Percentiles rank a stretch among this genome's conserved stretches.
Evolutionary conservation across 2,329 filamentous ascomycete species (phyloP).

Genomic region (Colletotrichum tropicicola): DNA sequence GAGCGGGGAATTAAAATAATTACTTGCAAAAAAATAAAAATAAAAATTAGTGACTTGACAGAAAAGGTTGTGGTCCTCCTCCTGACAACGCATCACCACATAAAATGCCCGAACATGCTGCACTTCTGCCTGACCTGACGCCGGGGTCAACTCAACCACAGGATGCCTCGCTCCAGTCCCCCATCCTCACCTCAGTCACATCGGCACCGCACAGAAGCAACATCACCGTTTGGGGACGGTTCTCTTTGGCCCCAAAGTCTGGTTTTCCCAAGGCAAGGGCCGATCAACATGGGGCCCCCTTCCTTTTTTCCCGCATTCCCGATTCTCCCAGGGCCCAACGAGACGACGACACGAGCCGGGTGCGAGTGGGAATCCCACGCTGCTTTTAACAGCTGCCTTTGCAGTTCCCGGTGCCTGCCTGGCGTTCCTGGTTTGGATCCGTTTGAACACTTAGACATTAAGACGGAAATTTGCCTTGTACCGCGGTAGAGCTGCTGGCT

Average conservation of each 20-base stretch:
- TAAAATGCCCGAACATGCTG: conserved; percentile 52
- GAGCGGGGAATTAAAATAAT: conserved; percentile 8
- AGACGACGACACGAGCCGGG: conserved; percentile 27
- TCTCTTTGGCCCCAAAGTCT: not conserved
- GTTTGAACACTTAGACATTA: too few relatives aligned
- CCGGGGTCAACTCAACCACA: conserved; percentile 6
- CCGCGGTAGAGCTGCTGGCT: not conserved
- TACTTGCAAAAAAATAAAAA: conserved; percentile 30
- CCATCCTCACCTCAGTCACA: not conserved
- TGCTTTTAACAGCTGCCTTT: conserved; percentile 16
- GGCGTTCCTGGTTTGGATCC: not conserved
- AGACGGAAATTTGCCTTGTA: too few relatives aligned
- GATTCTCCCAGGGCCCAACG: conserved; percentile 19
- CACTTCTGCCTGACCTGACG: conserved; percentile 56
- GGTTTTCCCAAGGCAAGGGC: not conserved
- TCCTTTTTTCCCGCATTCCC: conserved; percentile 11
- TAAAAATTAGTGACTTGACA: not conserved
- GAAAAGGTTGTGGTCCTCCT: conserved; percentile 20
- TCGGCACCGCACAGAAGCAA: not conserved
- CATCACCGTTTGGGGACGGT: too few relatives aligned
- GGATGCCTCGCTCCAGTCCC: not conserved
- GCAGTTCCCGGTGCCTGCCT: not conserved
- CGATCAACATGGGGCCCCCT: conserved; percentile 14
- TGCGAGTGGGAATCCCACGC: conserved; percentile 23
- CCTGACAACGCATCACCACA: conserved; percentile 63